Evolutionary conservation across 441 rosid species (phyloP).

Genomic region (Brassica balearica): DNA sequence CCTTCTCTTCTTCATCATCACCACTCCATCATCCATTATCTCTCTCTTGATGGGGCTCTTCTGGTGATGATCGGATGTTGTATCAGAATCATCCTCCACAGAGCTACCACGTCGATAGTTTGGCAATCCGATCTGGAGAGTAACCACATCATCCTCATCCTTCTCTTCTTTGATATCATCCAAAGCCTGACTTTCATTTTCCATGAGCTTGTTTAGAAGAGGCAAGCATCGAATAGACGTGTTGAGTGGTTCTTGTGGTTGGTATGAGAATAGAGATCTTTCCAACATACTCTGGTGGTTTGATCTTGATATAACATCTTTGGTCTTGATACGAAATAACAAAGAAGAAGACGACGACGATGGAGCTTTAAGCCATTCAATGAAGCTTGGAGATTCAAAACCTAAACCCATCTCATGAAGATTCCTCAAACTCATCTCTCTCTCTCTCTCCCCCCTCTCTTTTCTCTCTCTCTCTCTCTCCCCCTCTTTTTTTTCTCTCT

Average conservation of each 20-base stretch:
- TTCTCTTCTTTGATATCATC: slow-evolving; percentile 46
- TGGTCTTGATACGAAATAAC: slow-evolving; percentile 47
- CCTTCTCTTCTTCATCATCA: slow-evolving; percentile 40
- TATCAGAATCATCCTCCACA: slow-evolving; percentile 34
- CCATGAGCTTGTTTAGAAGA: slow-evolving; percentile 70
- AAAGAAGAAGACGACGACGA: slow-evolving; percentile 51
- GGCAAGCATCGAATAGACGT: slow-evolving; percentile 72
- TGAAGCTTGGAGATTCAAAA: slow-evolving; percentile 65
- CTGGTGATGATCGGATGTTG: slow-evolving; percentile 37
- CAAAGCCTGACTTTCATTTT: slow-evolving; percentile 50
- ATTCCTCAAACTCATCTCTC: slow-evolving; percentile 65
- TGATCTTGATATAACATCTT: slow-evolving; percentile 45
- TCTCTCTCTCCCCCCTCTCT: neutral
- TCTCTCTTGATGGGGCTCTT: slow-evolving; percentile 49
- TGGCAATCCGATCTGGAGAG: slow-evolving; percentile 90
- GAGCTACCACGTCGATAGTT: slow-evolving; percentile 40
- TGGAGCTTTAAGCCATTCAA: slow-evolving; percentile 91
- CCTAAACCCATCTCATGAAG: slow-evolving; percentile 50
- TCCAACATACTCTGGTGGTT: slow-evolving; percentile 41
- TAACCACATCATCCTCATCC: slow-evolving; percentile 59
- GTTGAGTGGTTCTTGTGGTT: slow-evolving; percentile 43
- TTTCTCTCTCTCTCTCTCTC: neutral
- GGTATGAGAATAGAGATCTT: slow-evolving; percentile 45
- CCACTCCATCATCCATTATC: slow-evolving; percentile 27
- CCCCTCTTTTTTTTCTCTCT: neutral